Conservation (phyloP, 495 filamentous ascomycete genomes). For the Penicillium mononematosum region DNA sequence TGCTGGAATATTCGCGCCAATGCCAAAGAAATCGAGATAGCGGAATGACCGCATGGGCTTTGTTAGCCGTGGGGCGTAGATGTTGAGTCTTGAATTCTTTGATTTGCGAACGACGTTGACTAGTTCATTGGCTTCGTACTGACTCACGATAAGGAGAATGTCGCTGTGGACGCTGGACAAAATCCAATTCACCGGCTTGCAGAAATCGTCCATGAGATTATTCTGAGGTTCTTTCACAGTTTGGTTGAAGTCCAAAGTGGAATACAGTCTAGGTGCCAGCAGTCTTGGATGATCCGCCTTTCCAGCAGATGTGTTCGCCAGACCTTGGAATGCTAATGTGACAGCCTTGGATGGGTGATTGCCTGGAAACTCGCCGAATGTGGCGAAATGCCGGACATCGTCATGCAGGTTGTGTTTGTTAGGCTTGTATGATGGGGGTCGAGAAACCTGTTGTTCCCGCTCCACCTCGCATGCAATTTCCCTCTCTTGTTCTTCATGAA, state of each 20-base stretch:
- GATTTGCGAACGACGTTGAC: constrained; percentile 35
- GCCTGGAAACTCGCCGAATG: constrained; percentile 3
- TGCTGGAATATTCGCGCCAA: background rate
- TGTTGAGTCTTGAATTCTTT: constrained; percentile 41
- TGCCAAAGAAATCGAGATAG: constrained; percentile 38
- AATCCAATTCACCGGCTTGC: constrained; percentile 60
- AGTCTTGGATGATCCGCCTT: background rate
- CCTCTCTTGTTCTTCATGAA: constrained; percentile 68
- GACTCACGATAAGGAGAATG: constrained; percentile 54
- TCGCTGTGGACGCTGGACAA: constrained; percentile 30
- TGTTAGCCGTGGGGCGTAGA: constrained; percentile 55
- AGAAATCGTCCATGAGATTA: constrained; percentile 35
- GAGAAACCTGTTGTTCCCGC: constrained; percentile 52
- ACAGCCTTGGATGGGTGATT: background rate
- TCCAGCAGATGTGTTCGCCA: background rate
- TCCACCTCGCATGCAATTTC: constrained; percentile 61
- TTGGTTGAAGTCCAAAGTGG: background rate
- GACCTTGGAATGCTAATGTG: constrained; percentile 4
- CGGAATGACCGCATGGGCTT: constrained; percentile 44
- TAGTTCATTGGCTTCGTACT: constrained; percentile 56
- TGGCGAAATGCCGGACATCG: constrained; percentile 2
- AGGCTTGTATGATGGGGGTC: constrained; percentile 38
- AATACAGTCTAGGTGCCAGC: constrained; percentile 2
- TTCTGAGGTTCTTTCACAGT: constrained; percentile 18
- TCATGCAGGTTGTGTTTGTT: constrained; percentile 41